Conservation (phyloP, 306 rosid species). For the Bauhinia variegata region DNA sequence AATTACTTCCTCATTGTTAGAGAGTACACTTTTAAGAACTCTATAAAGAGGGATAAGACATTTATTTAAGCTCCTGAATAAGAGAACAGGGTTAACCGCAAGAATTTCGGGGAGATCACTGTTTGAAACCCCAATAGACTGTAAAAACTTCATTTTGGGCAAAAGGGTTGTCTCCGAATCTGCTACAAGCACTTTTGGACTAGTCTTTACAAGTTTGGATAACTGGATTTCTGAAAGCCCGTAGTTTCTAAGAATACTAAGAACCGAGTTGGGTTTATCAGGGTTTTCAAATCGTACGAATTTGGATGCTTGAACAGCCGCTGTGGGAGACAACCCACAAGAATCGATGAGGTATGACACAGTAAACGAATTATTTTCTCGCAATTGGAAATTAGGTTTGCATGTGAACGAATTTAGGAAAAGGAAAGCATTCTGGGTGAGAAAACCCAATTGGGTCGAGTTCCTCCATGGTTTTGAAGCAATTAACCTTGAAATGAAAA, state of each 20-base stretch:
- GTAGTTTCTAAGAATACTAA: slow-evolving; percentile 25
- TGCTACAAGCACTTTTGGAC: slow-evolving; percentile 11
- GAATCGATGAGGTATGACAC: slow-evolving; percentile 39
- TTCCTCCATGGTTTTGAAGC: too few species aligned
- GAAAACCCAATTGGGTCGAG: too few species aligned
- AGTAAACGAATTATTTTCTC: slow-evolving; percentile 8
- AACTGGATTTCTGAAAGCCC: slow-evolving; percentile 38
- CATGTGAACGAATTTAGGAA: too few species aligned
- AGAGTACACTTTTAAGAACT: slow-evolving; percentile 7
- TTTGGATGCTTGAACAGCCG: slow-evolving; percentile 27
- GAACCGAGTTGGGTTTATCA: slow-evolving; percentile 13
- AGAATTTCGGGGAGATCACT: slow-evolving; percentile 23
- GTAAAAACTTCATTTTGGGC: slow-evolving; percentile 43
- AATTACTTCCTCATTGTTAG: not conserved
- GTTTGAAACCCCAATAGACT: slow-evolving; percentile 33
- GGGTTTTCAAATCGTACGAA: not conserved
- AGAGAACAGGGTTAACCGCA: not conserved
- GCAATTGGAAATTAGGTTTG: too few species aligned
- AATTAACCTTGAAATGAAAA: too few species aligned
- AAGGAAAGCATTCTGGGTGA: too few species aligned
- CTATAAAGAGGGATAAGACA: slow-evolving; percentile 26
- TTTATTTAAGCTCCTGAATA: slow-evolving; percentile 28
- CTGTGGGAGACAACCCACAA: slow-evolving; percentile 37
- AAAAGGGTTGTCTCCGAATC: slow-evolving; percentile 35
- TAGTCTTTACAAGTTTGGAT: slow-evolving; percentile 1